phyloP scores from a whole-genome alignment of 2,329 filamentous ascomycete species.

The Nigrospora sphaerica region DNA sequence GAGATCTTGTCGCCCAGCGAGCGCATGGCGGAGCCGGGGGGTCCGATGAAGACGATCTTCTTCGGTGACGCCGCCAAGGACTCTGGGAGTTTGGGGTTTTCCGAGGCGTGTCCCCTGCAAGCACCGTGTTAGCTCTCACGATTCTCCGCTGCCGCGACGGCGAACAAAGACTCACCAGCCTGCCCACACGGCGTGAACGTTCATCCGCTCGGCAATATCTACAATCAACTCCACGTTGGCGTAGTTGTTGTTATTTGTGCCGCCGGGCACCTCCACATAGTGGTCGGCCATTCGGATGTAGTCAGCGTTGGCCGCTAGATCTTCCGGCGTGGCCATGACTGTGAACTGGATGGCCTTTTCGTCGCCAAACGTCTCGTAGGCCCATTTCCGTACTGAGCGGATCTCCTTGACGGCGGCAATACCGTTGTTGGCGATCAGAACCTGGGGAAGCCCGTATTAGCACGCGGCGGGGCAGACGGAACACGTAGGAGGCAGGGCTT shows the following conservation, averaged over 20 bases:
- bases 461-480: no score
- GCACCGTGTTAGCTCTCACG: constrained; percentile 4
- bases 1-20: constrained; percentile 99
- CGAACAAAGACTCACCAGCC: constrained; percentile 65
- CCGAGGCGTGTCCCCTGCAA: constrained; percentile 86
- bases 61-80: constrained; percentile 92
- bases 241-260: constrained; percentile 99
- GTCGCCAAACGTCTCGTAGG: constrained; percentile 98
- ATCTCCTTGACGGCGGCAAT: constrained; percentile 99
- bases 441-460: constrained; percentile 41
- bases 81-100: constrained; percentile 96
- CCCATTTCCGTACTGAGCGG: constrained; percentile 98
- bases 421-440: constrained; percentile 98
- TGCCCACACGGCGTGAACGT: constrained; percentile 97
- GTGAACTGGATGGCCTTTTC: constrained; percentile 98
- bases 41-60: constrained; percentile 98
- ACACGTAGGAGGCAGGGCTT: constrained; percentile 28
- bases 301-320: constrained; percentile 94
- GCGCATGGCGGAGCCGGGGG: constrained; percentile 95
- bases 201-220: constrained; percentile 96
- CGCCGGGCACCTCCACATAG: constrained; percentile 97
- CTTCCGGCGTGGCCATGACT: constrained; percentile 98
- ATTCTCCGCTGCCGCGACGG: neutral
- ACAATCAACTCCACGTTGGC: constrained; percentile 99
- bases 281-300: constrained; percentile 99